phyloP scores from a whole-genome alignment of 148 eudicot species.

The Nepenthes gracilis region DNA sequence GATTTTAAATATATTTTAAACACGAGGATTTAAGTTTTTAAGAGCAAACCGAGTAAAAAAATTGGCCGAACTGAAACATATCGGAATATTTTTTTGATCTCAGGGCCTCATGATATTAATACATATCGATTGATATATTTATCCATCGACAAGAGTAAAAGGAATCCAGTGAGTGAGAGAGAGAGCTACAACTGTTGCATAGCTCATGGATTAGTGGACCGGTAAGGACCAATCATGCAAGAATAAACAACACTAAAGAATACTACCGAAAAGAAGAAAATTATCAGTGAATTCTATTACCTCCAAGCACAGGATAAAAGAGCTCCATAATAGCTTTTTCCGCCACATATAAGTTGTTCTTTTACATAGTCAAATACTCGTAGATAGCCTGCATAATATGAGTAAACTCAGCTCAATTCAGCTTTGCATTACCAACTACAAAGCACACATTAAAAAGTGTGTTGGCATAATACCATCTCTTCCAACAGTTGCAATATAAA shows the following conservation, averaged over 20 bases:
- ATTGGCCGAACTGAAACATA: too few species aligned
- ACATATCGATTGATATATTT: too few species aligned
- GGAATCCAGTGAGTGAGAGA: too few species aligned
- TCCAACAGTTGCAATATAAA: conserved; percentile 64
- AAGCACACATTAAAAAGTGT: background rate
- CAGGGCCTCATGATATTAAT: too few species aligned
- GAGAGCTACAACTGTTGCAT: too few species aligned
- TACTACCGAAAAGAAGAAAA: background rate
- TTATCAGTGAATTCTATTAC: conserved; percentile 12
- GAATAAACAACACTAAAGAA: background rate
- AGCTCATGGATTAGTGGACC: too few species aligned
- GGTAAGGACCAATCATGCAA: background rate
- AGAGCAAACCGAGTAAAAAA: too few species aligned
- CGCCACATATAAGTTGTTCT: conserved; percentile 72
- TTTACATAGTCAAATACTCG: conserved; percentile 62
- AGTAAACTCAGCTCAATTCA: background rate
- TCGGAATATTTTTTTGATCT: too few species aligned
- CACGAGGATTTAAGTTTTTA: too few species aligned
- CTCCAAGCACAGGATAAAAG: conserved; percentile 83
- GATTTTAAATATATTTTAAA: too few species aligned
- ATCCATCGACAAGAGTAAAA: too few species aligned
- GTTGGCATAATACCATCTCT: conserved; percentile 53
- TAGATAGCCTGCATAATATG: conserved; percentile 38
- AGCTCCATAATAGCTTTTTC: conserved; percentile 82
- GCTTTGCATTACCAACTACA: background rate